A percentile compares a stretch with the other conserved stretches of the same genome.
Evolutionary conservation across 1,284 basidiomycete genomes (phyloP).

Genomic region (Moniliella sp.): DNA sequence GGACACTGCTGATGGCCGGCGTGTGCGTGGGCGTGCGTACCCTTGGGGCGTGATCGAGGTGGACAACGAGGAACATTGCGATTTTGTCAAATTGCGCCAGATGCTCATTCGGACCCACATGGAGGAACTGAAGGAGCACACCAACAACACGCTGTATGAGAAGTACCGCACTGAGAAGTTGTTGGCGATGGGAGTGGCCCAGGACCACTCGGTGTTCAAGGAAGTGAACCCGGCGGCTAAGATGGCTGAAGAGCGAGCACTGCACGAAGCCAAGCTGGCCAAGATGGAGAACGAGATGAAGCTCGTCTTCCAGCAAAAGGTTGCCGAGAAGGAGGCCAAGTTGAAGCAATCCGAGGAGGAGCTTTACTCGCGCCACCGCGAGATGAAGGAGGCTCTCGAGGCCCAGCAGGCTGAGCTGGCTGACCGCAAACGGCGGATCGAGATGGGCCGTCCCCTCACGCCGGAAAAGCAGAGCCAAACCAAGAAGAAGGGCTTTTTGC

Average conservation of each 20-base stretch:
- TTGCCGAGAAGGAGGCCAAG: slow-evolving; percentile 32
- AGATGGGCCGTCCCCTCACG: slow-evolving; percentile 48
- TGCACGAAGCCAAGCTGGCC: slow-evolving; percentile 30
- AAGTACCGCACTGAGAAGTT: slow-evolving; percentile 27
- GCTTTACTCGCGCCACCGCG: slow-evolving; percentile 31
- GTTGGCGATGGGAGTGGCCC: slow-evolving; percentile 23
- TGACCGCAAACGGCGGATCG: slow-evolving; percentile 89
- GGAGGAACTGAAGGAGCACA: slow-evolving; percentile 33
- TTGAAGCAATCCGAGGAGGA: slow-evolving; percentile 34
- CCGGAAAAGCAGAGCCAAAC: slow-evolving; percentile 57
- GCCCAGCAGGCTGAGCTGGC: slow-evolving; percentile 85
- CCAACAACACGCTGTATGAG: slow-evolving; percentile 28
- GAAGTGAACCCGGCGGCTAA: slow-evolving; percentile 43
- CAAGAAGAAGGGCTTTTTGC: slow-evolving; percentile 18
- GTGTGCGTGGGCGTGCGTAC: slow-evolving; percentile 30
- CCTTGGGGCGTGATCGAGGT: slow-evolving; percentile 32
- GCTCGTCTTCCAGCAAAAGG: slow-evolving; percentile 33
- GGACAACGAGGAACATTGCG: slow-evolving; percentile 32
- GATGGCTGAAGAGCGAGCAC: slow-evolving; percentile 30
- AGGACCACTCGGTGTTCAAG: slow-evolving; percentile 52
- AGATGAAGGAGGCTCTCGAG: slow-evolving; percentile 45
- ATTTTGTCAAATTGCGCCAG: slow-evolving; percentile 34
- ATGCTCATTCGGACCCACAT: slow-evolving; percentile 33
- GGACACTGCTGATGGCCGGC: slow-evolving; percentile 27
- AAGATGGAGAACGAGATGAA: slow-evolving; percentile 34